Percentiles rank a stretch among this genome's conserved stretches.
These are phyloP conservation scores for Vickermania ingenoplastis DNA, from an alignment of 208 protist species.

Conservation along the genomic window DNA sequence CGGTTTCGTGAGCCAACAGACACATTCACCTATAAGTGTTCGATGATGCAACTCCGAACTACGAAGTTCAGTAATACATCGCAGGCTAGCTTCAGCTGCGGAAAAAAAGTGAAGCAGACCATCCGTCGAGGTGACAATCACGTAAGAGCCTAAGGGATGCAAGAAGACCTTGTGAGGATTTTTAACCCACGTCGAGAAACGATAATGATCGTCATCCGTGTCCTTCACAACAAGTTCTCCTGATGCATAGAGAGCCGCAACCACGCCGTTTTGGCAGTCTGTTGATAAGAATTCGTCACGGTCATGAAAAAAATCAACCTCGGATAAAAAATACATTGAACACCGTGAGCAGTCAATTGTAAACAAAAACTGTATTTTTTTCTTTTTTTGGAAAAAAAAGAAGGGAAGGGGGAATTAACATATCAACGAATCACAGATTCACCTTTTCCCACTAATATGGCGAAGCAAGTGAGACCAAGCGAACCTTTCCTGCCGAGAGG, in stretches of 20 bases:
- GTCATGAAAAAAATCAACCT: neutral
- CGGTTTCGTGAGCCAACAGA: neutral
- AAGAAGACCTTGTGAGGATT: conserved; percentile 72
- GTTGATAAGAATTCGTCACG: conserved; percentile 15
- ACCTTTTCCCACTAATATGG: too few relatives aligned
- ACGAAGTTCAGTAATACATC: neutral
- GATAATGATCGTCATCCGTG: conserved; percentile 18
- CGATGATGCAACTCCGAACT: neutral
- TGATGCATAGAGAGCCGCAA: conserved; percentile 32
- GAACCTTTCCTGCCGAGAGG: too few relatives aligned
- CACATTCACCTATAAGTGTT: neutral
- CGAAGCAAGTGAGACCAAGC: too few relatives aligned
- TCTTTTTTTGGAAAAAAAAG: too few relatives aligned
- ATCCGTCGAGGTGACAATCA: conserved; percentile 38
- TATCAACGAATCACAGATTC: too few relatives aligned
- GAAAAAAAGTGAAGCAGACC: conserved; percentile 52
- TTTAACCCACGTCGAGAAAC: conserved; percentile 20
- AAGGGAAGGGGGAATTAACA: too few relatives aligned
- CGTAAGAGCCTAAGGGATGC: conserved; percentile 37
- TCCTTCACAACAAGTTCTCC: conserved; percentile 45
- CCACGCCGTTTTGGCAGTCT: conserved; percentile 54
- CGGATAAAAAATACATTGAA: neutral
- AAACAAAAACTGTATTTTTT: too few relatives aligned
- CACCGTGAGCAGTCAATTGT: too few relatives aligned
- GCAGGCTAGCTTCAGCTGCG: conserved; percentile 12